These are phyloP conservation scores for Entophlyctis helioformis DNA, from an alignment of 192 early-diverging fungal species.

Conservation along the genomic window DNA sequence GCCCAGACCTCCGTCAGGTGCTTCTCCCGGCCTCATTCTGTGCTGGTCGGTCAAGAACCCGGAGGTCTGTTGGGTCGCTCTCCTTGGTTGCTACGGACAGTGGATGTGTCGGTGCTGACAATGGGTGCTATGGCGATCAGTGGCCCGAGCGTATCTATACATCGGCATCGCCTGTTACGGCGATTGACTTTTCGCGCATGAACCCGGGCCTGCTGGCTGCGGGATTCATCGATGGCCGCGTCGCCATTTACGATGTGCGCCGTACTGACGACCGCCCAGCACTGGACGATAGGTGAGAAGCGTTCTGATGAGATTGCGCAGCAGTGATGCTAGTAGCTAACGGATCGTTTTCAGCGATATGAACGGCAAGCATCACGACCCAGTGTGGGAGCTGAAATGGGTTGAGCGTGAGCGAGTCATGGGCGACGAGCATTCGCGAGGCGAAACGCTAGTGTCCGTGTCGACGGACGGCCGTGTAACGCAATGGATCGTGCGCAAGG, in stretches of 20 bases:
- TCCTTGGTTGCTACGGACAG: no score
- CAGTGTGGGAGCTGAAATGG: conserved; percentile 53
- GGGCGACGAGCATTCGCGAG: conserved; percentile 35
- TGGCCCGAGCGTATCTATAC: conserved; percentile 44
- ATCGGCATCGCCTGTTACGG: conserved; percentile 29
- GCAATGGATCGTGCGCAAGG: conserved; percentile 45
- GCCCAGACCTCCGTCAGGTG: conserved; percentile 12
- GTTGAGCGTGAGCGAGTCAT: conserved; percentile 35
- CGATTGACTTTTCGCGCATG: conserved; percentile 38
- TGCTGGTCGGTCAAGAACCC: conserved; percentile 49
- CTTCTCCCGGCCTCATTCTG: conserved; percentile 27
- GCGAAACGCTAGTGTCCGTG: conserved; percentile 36
- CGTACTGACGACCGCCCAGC: conserved; percentile 18
- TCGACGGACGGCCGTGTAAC: conserved; percentile 46
- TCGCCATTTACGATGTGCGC: conserved; percentile 44
- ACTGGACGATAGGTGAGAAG: conserved; percentile 28
- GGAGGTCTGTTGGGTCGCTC: conserved; percentile 30
- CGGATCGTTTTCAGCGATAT: conserved; percentile 16
- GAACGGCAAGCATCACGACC: conserved; percentile 44
- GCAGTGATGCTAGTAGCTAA: neutral
- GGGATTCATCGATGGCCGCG: conserved; percentile 36
- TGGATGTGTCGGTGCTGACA: no score
- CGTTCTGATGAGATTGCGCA: neutral
- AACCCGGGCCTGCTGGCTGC: conserved; percentile 40
- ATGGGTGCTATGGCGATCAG: no score